Conservation (phyloP, 2,329 filamentous ascomycete genomes). For the Stachybotrys elegans region DNA sequence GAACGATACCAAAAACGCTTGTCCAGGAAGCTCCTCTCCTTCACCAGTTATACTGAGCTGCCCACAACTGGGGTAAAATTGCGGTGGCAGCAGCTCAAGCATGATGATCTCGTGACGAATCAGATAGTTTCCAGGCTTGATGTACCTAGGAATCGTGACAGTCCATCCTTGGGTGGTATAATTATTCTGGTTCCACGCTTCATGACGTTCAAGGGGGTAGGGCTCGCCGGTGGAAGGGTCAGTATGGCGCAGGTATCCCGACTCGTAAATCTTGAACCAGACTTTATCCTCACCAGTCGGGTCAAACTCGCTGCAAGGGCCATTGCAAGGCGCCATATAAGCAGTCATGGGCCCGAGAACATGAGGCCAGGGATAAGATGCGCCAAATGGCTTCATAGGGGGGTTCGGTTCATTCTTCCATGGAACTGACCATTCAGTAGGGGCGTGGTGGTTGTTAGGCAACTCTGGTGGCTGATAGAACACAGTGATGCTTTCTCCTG, state of each 20-base stretch:
- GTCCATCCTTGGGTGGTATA: constrained; percentile 37
- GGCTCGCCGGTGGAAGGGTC: constrained; percentile 12
- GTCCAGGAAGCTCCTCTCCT: constrained; percentile 2
- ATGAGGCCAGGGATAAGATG: constrained; percentile 41
- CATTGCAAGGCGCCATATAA: constrained; percentile 43
- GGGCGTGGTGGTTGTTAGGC: constrained; percentile 4
- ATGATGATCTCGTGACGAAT: constrained; percentile 53
- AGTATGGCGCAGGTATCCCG: constrained; percentile 38
- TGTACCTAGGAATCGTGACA: constrained; percentile 40
- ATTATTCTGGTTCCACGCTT: constrained; percentile 9
- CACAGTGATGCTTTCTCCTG: constrained; percentile 42
- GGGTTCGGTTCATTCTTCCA: constrained; percentile 35
- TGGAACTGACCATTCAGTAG: constrained; percentile 3
- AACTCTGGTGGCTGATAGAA: constrained; percentile 12
- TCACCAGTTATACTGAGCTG: constrained; percentile 3
- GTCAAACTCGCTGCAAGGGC: constrained; percentile 29
- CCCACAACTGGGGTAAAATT: constrained; percentile 4
- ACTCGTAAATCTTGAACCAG: constrained; percentile 56
- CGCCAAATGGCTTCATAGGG: background rate
- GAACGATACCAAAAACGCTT: constrained; percentile 5
- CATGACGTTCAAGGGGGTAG: constrained; percentile 42
- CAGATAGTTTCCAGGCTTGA: constrained; percentile 49
- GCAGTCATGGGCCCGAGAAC: constrained; percentile 54
- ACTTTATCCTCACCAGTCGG: constrained; percentile 42
- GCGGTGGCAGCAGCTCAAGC: constrained; percentile 32